phyloP scores from a whole-genome alignment of 441 rosid species.

The Kokia cookei region DNA sequence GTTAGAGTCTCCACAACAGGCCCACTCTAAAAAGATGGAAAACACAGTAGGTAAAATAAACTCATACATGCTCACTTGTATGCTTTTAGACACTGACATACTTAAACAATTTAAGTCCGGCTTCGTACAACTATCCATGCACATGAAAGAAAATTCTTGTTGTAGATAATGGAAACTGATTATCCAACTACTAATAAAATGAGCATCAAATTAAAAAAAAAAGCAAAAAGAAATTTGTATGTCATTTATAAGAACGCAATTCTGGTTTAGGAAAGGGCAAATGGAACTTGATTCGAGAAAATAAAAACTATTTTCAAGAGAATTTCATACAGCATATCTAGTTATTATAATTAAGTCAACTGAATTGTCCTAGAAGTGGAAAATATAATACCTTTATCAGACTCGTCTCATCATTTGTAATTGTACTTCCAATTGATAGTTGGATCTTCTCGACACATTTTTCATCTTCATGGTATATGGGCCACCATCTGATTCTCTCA shows the following conservation, averaged over 20 bases:
- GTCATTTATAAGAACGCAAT: background rate
- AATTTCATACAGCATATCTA: background rate
- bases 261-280: background rate
- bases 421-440: slow-evolving; percentile 66
- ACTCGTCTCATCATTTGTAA: slow-evolving; percentile 58
- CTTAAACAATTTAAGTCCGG: background rate
- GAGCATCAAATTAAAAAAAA: background rate
- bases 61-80: background rate
- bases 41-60: background rate
- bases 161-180: background rate
- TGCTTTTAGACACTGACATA: background rate
- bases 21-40: slow-evolving; percentile 47
- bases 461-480: slow-evolving; percentile 78
- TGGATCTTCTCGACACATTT: slow-evolving; percentile 97
- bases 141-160: background rate
- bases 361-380: slow-evolving; percentile 8
- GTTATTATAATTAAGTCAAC: background rate
- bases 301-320: background rate
- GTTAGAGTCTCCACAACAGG: slow-evolving; percentile 91
- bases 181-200: background rate
- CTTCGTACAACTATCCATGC: background rate
- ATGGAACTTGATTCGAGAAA: background rate
- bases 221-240: background rate
- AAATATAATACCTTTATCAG: slow-evolving; percentile 59
- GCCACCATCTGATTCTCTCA: slow-evolving; percentile 88